A percentile compares a stretch with the other conserved stretches of the same genome.
Conservation (phyloP, 2,329 filamentous ascomycete genomes). For the Verticillium klebahnii region DNA sequence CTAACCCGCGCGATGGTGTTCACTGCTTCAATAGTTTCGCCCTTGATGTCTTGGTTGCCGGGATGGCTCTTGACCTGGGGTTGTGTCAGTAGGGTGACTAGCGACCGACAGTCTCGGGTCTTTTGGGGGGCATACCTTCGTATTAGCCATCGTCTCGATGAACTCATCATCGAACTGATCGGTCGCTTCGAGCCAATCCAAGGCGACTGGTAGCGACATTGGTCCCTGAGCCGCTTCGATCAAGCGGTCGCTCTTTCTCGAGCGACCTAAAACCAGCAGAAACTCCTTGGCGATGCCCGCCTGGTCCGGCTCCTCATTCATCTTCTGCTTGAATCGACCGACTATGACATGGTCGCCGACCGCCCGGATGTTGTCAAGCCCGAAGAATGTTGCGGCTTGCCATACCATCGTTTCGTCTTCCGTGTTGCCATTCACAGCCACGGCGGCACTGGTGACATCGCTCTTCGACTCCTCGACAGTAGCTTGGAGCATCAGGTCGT, state of each 20-base stretch:
- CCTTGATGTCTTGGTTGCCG: conserved; percentile 2
- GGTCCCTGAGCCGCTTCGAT: neutral
- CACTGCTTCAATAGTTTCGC: conserved; percentile 6
- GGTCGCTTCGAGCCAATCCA: conserved; percentile 5
- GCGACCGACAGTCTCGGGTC: neutral
- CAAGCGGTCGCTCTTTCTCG: neutral
- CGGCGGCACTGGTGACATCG: neutral
- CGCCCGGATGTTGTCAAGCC: neutral
- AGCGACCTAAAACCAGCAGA: neutral
- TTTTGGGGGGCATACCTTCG: conserved; percentile 4
- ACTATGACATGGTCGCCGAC: neutral
- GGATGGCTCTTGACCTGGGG: conserved; percentile 6
- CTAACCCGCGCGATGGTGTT: conserved; percentile 5
- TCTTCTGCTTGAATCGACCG: neutral
- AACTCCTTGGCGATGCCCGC: neutral
- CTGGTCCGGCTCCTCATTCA: neutral
- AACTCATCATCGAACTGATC: conserved; percentile 4
- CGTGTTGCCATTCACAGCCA: neutral
- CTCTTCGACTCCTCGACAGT: conserved; percentile 13
- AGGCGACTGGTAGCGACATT: neutral
- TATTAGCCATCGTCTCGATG: conserved; percentile 7
- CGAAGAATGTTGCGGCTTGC: neutral
- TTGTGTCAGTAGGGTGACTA: neutral
- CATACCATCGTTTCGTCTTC: neutral
- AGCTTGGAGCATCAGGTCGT: conserved; percentile 17